Evolutionary conservation across 2,329 filamentous ascomycete species (phyloP).

Genomic region (Colletotrichum lupini): DNA sequence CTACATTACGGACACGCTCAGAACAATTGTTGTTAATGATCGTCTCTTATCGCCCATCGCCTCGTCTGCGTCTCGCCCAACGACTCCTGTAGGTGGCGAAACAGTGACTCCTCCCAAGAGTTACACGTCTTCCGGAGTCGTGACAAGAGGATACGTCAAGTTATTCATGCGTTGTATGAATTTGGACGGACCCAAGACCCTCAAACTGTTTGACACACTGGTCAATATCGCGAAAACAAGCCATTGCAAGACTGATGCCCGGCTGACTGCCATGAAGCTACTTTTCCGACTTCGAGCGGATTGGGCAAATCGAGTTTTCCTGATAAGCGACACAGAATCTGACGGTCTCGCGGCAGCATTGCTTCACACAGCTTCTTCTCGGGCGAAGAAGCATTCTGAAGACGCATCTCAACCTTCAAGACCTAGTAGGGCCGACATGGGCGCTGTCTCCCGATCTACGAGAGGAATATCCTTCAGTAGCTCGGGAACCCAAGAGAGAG

Average conservation of each 20-base stretch:
- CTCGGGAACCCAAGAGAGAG: constrained; percentile 55
- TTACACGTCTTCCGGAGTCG: constrained; percentile 75
- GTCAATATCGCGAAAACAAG: constrained; percentile 71
- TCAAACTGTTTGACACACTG: constrained; percentile 70
- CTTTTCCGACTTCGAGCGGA: constrained; percentile 87
- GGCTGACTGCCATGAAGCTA: constrained; percentile 79
- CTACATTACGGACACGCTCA: constrained; percentile 64
- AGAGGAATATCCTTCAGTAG: constrained; percentile 66
- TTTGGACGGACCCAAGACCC: constrained; percentile 71
- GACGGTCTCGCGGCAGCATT: constrained; percentile 78
- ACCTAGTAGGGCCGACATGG: constrained; percentile 56
- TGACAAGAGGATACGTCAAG: constrained; percentile 76
- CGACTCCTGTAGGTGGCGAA: constrained; percentile 40
- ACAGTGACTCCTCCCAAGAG: constrained; percentile 39
- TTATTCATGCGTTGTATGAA: constrained; percentile 83
- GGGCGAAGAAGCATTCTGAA: constrained; percentile 62
- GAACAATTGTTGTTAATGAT: constrained; percentile 61
- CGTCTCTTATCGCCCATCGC: constrained; percentile 55
- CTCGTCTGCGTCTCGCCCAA: constrained; percentile 43
- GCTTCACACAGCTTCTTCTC: constrained; percentile 69
- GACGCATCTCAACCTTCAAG: constrained; percentile 60
- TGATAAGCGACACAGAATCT: constrained; percentile 77
- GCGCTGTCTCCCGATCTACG: constrained; percentile 52
- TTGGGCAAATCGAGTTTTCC: constrained; percentile 79
- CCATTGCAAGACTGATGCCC: constrained; percentile 73